Conservation (phyloP, 1,284 basidiomycete genomes). For the Taiwanofungus camphoratus region DNA sequence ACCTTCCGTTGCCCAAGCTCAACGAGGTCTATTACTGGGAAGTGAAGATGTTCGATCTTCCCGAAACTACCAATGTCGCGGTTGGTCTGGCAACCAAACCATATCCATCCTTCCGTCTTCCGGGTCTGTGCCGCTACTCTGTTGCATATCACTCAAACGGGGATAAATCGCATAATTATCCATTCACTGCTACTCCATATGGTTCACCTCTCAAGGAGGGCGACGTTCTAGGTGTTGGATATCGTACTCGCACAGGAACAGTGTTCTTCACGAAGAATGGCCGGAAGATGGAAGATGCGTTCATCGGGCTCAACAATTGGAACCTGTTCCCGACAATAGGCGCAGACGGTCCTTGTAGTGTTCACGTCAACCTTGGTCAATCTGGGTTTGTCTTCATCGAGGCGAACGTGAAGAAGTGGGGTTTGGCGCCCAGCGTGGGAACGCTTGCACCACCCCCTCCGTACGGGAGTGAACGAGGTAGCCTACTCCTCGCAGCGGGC, state of each 20-base stretch:
- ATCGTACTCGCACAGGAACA: conserved; percentile 89
- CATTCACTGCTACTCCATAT: conserved; percentile 86
- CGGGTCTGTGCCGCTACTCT: conserved; percentile 86
- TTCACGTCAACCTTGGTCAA: conserved; percentile 94
- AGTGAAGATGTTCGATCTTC: conserved; percentile 95
- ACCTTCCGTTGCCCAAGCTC: conserved; percentile 88
- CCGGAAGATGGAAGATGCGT: conserved; percentile 91
- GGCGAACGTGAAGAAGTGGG: conserved; percentile 99
- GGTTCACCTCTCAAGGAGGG: conserved; percentile 88
- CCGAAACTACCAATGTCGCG: conserved; percentile 75
- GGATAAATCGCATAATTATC: conserved; percentile 97
- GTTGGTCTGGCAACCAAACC: conserved; percentile 94
- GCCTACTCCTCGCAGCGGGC: conserved; percentile 88
- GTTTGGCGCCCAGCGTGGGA: conserved; percentile 89
- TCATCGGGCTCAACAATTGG: conserved; percentile 79
- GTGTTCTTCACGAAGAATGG: conserved; percentile 97
- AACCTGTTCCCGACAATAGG: conserved; percentile 95
- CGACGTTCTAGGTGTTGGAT: conserved; percentile 90
- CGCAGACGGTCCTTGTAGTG: conserved; percentile 88
- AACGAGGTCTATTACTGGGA: conserved; percentile 99
- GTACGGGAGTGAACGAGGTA: conserved; percentile 91
- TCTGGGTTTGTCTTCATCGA: conserved; percentile 97
- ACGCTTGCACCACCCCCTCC: conserved; percentile 94
- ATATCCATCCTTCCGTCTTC: conserved; percentile 88
- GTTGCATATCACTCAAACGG: conserved; percentile 96